phyloP scores from a whole-genome alignment of 2,329 filamentous ascomycete species.

The Diaporthe batatas region DNA sequence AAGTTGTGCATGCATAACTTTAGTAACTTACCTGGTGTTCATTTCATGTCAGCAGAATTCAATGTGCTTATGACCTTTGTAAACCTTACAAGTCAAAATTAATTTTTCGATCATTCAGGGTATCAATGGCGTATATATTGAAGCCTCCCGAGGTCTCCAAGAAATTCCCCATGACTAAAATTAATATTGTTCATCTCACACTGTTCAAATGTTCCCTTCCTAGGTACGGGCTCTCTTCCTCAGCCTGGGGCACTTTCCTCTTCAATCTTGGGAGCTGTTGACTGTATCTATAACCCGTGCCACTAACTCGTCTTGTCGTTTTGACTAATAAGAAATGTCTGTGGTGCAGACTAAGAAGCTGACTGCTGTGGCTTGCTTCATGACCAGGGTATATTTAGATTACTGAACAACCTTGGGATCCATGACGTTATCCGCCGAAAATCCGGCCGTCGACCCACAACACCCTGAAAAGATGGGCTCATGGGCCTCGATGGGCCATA shows the following conservation, averaged over 20 bases:
- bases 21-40: no score
- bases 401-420: background rate
- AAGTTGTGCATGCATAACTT: no score
- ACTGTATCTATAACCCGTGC: background rate
- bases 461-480: constrained; percentile 31
- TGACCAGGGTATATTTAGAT: background rate
- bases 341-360: background rate
- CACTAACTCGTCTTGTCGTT: background rate
- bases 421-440: constrained; percentile 25
- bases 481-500: constrained; percentile 3
- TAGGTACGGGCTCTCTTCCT: background rate
- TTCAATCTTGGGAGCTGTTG: background rate
- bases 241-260: background rate
- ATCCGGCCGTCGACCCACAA: constrained; percentile 8
- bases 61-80: no score
- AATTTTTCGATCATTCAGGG: no score
- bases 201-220: no score
- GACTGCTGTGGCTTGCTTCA: background rate
- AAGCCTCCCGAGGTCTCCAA: no score
- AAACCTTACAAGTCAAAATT: no score
- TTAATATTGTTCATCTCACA: background rate
- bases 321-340: background rate
- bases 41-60: no score
- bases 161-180: background rate
- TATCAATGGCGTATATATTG: background rate